Evolutionary conservation across 768 basidiomycete genomes (phyloP), one percentile per base, ranked within the genome.

Genomic region (Boletus huronensis): DNA sequence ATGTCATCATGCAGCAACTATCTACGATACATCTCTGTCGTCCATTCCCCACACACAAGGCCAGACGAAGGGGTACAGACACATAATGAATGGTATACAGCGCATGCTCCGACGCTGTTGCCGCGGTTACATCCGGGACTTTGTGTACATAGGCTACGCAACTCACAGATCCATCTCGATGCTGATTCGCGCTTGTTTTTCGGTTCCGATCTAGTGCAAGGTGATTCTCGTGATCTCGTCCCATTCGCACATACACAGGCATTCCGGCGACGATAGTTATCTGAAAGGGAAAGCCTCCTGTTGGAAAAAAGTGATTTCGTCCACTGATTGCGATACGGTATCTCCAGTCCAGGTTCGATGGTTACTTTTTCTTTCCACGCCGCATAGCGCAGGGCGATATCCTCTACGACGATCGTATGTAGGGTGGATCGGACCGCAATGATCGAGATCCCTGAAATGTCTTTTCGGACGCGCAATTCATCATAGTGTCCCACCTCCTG

Each of bases 11-110:
- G 31, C 25, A 36, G 23, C 34, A 34, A 52, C 10, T n/a, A 31
- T 41, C 23, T 50, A 44, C 31, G 45, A 40, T 48, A 60, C 46
- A 48, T 39, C 41, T 48, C 43, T 23, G 13, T 54, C 45, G 46
- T 31, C 35, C 10, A 41, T 17, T 32, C 31, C 26, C 25, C 41
- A 19, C 13, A 32, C 28, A 28, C 28, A 28, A 3, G 43, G 25
- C 44, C 39, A 36, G 49, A 53, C 19, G 32, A 54, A 42, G 48
- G 25, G 28, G 29, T 39, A 46, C 38, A 36, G 29, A 3, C 28
- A 21, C n/a, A 32, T 46, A 42, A 55, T 59, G 49, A 47, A 41
- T 35, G 42, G 26, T 38, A 34, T 28, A 44, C 53, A 23, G 48
- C 17, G 29, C 42, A 53, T 44, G 26, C 32, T 40, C 17, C 40